Evolutionary conservation across 352 stramenopile species (phyloP), one percentile per base, ranked within the genome.

Genomic region (Phytophthora cajani): DNA sequence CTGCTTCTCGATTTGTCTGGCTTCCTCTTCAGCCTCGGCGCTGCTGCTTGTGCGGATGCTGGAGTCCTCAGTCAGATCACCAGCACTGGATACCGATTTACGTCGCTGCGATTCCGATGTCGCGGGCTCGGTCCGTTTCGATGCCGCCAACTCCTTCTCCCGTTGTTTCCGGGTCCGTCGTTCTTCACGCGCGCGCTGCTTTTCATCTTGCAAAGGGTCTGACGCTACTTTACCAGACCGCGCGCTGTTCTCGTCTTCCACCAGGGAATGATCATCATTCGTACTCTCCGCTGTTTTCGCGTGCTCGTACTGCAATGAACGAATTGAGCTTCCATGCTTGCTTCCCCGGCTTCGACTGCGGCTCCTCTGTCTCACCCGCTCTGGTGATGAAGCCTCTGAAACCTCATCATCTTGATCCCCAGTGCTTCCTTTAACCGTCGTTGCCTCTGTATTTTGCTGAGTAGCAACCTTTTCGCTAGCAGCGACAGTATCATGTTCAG

Each of bases 1-100:
- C 7, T 74, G 57, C 30, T 87, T 87, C 56, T 77, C 54, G 30
- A 56, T 71, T 21, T 47, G 32, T 40, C 58, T 74, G 8, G 51
- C 8, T 8, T 78, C 62, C 38, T 79, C 67, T 68, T 68, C 70
- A 14, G 44, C 54, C 50, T 71, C 58, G 8, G 56, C 49, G 32
- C 23, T 79, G 36, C 62, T 68, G 52, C 44, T 50, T 30, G 61
- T 72, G 11, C 49, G 60, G 12, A 54, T 60, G 3, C 10, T 67
- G 27, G 27, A 32, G 14, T 68, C 52, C 55, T 72, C 47, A 10
- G 59, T 56, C 9, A 62, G 5, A 19, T 30, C 61, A 56, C 27
- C 57, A 30, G 30, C 47, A 51, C 51, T 69, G 3, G 58, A 55
- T 17, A 52, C 52, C n/a, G 64, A 67, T 30, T 61, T 63, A 21